phyloP scores from a whole-genome alignment of 192 early-diverging fungal genomes.

The Coemansia aciculifera region DNA sequence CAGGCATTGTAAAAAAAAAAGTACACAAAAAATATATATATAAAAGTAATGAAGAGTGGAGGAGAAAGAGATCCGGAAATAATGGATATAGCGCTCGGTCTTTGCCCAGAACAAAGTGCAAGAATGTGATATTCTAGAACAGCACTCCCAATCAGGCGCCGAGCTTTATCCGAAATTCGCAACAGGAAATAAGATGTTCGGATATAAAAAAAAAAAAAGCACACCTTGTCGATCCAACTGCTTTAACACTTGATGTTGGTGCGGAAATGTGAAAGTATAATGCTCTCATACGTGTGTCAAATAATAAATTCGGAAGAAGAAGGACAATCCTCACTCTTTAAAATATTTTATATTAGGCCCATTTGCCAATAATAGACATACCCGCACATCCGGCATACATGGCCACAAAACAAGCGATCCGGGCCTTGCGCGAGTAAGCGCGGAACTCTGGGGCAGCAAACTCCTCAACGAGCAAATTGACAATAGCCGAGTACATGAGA shows the following conservation, averaged over 20 bases:
- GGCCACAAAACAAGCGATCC: constrained; percentile 58
- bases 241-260: neutral
- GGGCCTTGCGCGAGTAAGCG: constrained; percentile 20
- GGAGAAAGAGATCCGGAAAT: neutral
- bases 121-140: no score
- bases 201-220: neutral
- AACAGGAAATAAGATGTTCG: no score
- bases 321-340: no score
- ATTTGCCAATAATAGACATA: constrained; percentile 81
- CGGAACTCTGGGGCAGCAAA: constrained; percentile 60
- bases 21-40: neutral
- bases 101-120: neutral
- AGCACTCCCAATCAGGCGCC: no score
- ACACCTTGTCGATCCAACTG: neutral
- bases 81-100: neutral
- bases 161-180: no score
- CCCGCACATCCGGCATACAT: constrained; percentile 71
- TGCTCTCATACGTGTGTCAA: no score
- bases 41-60: neutral
- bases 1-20: constrained; percentile 21
- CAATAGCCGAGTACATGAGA: constrained; percentile 74
- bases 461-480: constrained; percentile 73
- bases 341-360: constrained; percentile 56
- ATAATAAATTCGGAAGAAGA: no score
- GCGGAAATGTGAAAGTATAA: neutral